Conservation (phyloP, 2,329 filamentous ascomycete species). For the Chrysoporthe deuterocubensis region DNA sequence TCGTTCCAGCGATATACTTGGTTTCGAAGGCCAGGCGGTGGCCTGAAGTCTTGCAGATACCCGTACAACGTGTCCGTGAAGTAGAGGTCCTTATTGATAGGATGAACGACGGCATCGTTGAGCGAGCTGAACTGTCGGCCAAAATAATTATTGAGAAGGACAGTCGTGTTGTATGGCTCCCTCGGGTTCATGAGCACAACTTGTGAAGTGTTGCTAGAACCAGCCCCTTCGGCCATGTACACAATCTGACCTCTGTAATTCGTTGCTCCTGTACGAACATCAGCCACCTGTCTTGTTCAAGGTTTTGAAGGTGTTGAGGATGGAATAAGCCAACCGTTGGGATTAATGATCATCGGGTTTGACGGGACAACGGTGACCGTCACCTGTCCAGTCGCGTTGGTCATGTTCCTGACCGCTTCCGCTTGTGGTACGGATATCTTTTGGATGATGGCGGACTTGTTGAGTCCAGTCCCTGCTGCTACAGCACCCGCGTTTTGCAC, state of each 20-base stretch:
- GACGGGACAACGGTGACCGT: conserved; percentile 47
- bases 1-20: conserved; percentile 64
- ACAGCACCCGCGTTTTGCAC: conserved; percentile 54
- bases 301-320: not conserved
- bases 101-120: conserved; percentile 60
- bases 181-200: conserved; percentile 49
- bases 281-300: not conserved
- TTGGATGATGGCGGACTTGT: conserved; percentile 54
- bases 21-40: conserved; percentile 54
- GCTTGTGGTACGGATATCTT: conserved; percentile 54
- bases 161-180: conserved; percentile 55
- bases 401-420: conserved; percentile 41
- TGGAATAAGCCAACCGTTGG: conserved; percentile 48
- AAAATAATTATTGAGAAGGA: conserved; percentile 62
- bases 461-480: conserved; percentile 53
- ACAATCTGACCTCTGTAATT: conserved; percentile 55
- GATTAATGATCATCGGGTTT: conserved; percentile 51
- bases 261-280: conserved; percentile 45
- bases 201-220: conserved; percentile 44
- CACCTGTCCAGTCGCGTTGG: conserved; percentile 46
- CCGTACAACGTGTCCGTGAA: conserved; percentile 68
- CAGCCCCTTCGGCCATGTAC: conserved; percentile 56
- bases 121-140: conserved; percentile 64
- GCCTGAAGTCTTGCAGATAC: conserved; percentile 61
- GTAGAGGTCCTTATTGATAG: conserved; percentile 61